A percentile compares a stretch with the other conserved stretches of the same genome.
Conservation (phyloP, 75 land plant genomes). For the Selaginella moellendorffii region DNA sequence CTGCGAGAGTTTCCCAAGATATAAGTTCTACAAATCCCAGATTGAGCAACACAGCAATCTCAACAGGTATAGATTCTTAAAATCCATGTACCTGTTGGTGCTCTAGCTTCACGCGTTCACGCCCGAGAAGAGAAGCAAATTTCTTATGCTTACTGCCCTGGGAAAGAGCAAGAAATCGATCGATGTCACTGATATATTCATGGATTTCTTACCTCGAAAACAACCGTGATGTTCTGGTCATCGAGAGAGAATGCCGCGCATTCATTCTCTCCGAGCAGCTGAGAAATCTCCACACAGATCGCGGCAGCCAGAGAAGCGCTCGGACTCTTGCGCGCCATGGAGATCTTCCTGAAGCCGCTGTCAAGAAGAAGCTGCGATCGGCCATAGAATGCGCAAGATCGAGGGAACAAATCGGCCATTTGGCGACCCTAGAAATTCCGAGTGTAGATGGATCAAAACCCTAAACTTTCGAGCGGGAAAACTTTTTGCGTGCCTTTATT, state of each 20-base stretch:
- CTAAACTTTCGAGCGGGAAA: too few relatives aligned
- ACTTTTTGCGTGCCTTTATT: too few relatives aligned
- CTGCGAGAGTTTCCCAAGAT: background rate
- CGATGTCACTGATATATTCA: too few relatives aligned
- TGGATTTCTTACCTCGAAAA: background rate
- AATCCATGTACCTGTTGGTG: too few relatives aligned
- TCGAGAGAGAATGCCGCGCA: background rate
- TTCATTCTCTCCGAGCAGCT: background rate
- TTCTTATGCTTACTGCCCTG: background rate
- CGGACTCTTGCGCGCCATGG: background rate
- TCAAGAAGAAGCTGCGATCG: background rate
- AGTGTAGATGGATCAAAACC: too few relatives aligned
- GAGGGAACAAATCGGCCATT: background rate
- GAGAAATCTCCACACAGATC: background rate
- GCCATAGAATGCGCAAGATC: background rate
- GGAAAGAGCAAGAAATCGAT: background rate
- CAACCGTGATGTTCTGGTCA: background rate
- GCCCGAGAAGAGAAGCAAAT: background rate
- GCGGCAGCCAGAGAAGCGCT: background rate
- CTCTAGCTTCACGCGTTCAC: too few relatives aligned
- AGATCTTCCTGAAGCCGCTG: background rate
- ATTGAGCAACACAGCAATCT: too few relatives aligned
- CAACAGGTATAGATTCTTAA: too few relatives aligned
- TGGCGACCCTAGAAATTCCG: too few relatives aligned
- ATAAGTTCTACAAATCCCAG: too few relatives aligned